Evolutionary conservation across 2,329 filamentous ascomycete species (phyloP), one percentile per base, ranked within the genome.

Genomic region (Bipolaris victoriae): DNA sequence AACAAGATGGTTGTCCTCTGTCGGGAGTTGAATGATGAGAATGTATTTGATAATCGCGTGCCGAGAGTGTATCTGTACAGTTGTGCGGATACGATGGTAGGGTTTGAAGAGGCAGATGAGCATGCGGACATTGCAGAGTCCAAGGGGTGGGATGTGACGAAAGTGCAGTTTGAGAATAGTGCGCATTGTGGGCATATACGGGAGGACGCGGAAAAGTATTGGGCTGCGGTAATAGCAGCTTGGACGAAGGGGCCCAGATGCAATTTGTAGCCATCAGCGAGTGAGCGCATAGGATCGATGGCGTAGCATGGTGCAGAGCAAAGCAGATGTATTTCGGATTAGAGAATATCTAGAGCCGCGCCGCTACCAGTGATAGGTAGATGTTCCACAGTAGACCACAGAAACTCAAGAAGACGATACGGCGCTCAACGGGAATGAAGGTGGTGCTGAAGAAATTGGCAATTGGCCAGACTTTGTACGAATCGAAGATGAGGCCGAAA

Each of bases 381-480:
- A 92, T 81, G 1, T 88, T 88, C 90, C 90, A 94, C 10, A 81
- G 81, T 37, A 93, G 80, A 7, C 90, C 90, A 35, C 89, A 90
- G 60, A 89, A 76, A 64, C 86, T 86, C n/a, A 88, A 88, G 59
- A 93, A 84, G 50, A 92, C 78, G 63, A 90, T 90, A 26, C 90
- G 82, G 26, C 81, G 81, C 73, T 91, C 85, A 11, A 92, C 85
- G 11, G 88, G 90, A 66, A 88, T 84, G 49, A 91, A 79, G 0
- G 86, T 85, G 66, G 89, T 92, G 79, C 89, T 90, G 65, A 91
- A 72, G 39, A 90, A 76, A 65, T 88, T 90, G 26, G 92, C 88
- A 13, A 86, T 72, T 1, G 90, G 90, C 85, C 90, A 91, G 58
- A 93, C 80, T 71, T 84, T 88, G 79, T 89, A 86, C 1, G 90